A percentile compares a stretch with the other conserved stretches of the same genome.
Evolutionary conservation across 1,284 basidiomycete genomes (phyloP).

Genomic region (Leccinum huronense): DNA sequence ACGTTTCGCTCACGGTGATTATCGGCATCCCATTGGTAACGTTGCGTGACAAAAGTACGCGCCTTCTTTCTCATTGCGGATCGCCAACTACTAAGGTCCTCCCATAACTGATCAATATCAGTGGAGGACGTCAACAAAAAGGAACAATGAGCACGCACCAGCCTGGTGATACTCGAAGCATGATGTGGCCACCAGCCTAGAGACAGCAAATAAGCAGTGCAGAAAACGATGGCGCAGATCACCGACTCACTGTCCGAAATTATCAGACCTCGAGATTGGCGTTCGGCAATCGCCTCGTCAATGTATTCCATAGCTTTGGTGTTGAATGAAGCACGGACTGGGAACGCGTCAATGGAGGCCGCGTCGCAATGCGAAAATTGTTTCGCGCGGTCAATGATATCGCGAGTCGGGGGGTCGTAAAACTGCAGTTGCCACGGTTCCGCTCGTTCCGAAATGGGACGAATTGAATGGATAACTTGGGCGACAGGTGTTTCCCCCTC

Average conservation of each 20-base stretch:
- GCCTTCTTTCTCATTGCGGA: constrained; percentile 13
- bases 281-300: not conserved
- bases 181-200: not conserved
- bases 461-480: not conserved
- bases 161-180: not conserved
- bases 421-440: constrained; percentile 2
- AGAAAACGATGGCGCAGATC: too few species aligned
- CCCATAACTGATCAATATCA: constrained; percentile 1
- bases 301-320: not conserved
- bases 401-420: not conserved
- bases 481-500: not conserved
- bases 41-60: not conserved
- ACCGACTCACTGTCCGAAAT: constrained; percentile 7
- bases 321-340: constrained; percentile 2
- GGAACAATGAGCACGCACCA: not conserved
- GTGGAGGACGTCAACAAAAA: not conserved
- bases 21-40: constrained; percentile 11
- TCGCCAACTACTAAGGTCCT: constrained; percentile 12
- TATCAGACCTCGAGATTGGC: not conserved
- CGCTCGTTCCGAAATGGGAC: not conserved
- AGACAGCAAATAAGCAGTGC: not conserved
- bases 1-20: not conserved
- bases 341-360: not conserved
- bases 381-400: not conserved
- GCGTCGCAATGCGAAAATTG: not conserved